Evolutionary conservation across 352 stramenopile species (phyloP), one percentile per base, ranked within the genome.

Genomic region (Peronospora farinosa): DNA sequence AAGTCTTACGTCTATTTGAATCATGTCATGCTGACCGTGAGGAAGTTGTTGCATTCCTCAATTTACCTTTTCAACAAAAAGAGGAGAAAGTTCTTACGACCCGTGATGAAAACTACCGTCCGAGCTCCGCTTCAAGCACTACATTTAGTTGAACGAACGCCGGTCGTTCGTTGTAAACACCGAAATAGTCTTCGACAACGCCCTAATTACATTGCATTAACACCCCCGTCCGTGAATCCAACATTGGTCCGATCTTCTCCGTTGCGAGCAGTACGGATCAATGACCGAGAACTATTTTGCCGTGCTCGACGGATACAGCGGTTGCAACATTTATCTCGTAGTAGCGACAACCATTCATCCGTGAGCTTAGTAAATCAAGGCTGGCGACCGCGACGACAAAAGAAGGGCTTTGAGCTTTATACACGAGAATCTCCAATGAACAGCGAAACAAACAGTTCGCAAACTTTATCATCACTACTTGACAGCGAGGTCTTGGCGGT

Each of bases 331-430:
- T 47, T 66, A 25, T 42, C 57, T 12, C 57, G 52, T 11, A 57
- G 41, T 21, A 45, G 31, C n/a, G 33, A 39, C 12, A 43, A 57
- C 13, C 52, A 62, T 16, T 51, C 46, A 3, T 8, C 42, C 2
- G n/a, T 21, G 2, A 54, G 39, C 8, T 30, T 62, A 10, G 43
- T 39, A 16, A 47, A 8, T 12, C 40, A 57, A 40, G 53, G 57
- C 6, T 66, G 57, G 57, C 40, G 41, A 0, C 57, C 52, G 41
- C 47, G 42, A 7, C 36, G 52, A n/a, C 52, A 54, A 10, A 67
- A 63, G 47, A 62, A 62, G 10, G 40, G 52, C 2, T 67, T 67
- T 38, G 53, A 67, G 37, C 52, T 67, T n/a, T 67, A 52, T 40
- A 63, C 58, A 5, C 42, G 58, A 7, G 42, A 67, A 37, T 52